Conservation (phyloP, 2,329 filamentous ascomycete species). For the Pseudogymnoascus sp. region DNA sequence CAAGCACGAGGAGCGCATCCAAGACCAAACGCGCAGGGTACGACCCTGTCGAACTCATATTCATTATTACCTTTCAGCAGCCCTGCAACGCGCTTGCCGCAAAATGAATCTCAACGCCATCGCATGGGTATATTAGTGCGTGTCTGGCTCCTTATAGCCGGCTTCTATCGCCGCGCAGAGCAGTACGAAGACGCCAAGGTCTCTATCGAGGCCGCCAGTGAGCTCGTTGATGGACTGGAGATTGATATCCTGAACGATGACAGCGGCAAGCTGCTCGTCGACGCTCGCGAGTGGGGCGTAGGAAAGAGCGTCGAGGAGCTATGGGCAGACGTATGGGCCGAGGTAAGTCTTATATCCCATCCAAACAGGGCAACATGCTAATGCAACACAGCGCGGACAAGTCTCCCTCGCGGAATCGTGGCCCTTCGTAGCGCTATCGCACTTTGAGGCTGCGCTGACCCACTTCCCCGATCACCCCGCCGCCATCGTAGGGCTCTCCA, state of each 20-base stretch:
- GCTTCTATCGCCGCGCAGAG: constrained; percentile 74
- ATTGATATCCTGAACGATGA: constrained; percentile 53
- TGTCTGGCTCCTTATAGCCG: constrained; percentile 85
- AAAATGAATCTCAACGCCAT: constrained; percentile 42
- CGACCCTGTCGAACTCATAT: background rate
- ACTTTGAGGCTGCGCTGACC: constrained; percentile 76
- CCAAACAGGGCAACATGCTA: constrained; percentile 18
- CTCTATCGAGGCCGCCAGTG: constrained; percentile 72
- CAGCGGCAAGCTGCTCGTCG: constrained; percentile 53
- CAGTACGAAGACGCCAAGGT: constrained; percentile 73
- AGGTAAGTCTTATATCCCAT: constrained; percentile 46
- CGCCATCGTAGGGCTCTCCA: constrained; percentile 74
- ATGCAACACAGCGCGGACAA: constrained; percentile 25
- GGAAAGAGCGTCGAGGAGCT: constrained; percentile 75
- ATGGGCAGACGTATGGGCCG: constrained; percentile 74
- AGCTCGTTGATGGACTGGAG: constrained; percentile 65
- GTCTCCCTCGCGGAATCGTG: constrained; percentile 21
- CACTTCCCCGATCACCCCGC: constrained; percentile 71
- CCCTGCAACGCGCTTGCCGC: constrained; percentile 38
- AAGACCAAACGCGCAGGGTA: background rate
- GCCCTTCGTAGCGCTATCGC: constrained; percentile 60
- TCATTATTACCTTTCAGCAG: background rate
- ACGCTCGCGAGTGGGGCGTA: constrained; percentile 65
- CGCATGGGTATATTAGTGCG: constrained; percentile 54
- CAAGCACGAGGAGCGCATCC: background rate